phyloP scores from a whole-genome alignment of 352 stramenopile genomes.

The Globisporangium parvum region DNA sequence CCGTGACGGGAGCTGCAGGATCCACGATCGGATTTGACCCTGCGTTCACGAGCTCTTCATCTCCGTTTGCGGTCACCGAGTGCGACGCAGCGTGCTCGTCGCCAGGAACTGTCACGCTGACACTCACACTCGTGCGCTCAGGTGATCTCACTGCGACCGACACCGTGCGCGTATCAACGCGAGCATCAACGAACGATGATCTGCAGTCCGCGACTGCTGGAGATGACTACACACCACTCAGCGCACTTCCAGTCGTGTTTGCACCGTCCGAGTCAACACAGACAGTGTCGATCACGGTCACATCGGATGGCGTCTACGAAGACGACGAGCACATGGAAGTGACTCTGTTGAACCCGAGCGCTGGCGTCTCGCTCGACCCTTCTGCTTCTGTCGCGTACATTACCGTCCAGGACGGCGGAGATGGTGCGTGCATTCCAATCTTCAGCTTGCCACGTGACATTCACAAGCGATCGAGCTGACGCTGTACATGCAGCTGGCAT shows the following conservation, averaged over 20 bases:
- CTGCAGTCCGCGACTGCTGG: constrained; percentile 14
- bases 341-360: constrained; percentile 20
- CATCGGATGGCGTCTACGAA: constrained; percentile 45
- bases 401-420: constrained; percentile 26
- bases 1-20: background rate
- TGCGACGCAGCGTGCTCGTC: constrained; percentile 33
- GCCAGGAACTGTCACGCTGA: constrained; percentile 22
- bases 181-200: constrained; percentile 5
- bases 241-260: constrained; percentile 22
- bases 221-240: constrained; percentile 30
- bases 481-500: constrained; percentile 27
- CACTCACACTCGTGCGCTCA: constrained; percentile 27
- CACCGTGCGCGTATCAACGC: constrained; percentile 34
- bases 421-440: constrained; percentile 21
- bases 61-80: constrained; percentile 25
- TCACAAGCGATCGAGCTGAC: background rate
- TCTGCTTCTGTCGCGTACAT: constrained; percentile 24
- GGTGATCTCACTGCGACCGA: constrained; percentile 19
- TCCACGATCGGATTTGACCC: constrained; percentile 29
- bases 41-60: constrained; percentile 18
- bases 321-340: constrained; percentile 39
- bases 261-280: constrained; percentile 19
- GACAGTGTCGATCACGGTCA: constrained; percentile 23
- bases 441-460: background rate
- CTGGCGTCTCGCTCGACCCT: constrained; percentile 14